Conservation (phyloP, 139 green algal species). For the Protoeuglena noctilucae region DNA sequence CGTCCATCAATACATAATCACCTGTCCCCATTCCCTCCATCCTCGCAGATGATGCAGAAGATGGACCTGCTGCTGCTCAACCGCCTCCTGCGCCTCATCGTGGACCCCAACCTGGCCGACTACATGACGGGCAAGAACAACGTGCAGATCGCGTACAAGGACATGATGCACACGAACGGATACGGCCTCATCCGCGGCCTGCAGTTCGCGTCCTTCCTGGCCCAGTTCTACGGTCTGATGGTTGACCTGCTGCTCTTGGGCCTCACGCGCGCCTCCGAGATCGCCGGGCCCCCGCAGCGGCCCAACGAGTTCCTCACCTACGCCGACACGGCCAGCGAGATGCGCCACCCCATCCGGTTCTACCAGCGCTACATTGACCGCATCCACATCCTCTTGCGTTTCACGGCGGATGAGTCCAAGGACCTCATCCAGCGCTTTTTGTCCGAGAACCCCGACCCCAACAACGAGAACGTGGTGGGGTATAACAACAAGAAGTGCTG, state of each 20-base stretch:
- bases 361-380: conserved; percentile 80
- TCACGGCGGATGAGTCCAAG: conserved; percentile 83
- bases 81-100: conserved; percentile 87
- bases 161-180: conserved; percentile 97
- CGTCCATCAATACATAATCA: too few species aligned
- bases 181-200: conserved; percentile 96
- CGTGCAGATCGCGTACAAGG: conserved; percentile 73
- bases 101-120: conserved; percentile 98
- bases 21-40: too few species aligned
- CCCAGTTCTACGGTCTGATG: conserved; percentile 91
- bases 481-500: conserved; percentile 99
- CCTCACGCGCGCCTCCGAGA: conserved; percentile 83
- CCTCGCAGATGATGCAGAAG: conserved; percentile 99
- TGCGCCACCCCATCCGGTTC: conserved; percentile 87
- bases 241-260: conserved; percentile 94
- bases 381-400: conserved; percentile 59
- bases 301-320: conserved; percentile 97
- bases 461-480: conserved; percentile 99
- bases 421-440: conserved; percentile 93
- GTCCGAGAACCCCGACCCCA: conserved; percentile 97
- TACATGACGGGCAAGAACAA: conserved; percentile 91
- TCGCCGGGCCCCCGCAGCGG: conserved; percentile 74
- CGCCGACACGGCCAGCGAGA: conserved; percentile 68
- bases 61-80: conserved; percentile 95
- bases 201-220: conserved; percentile 93